Conservation (phyloP, 768 basidiomycete species). For the Dacryopinax spathularia region DNA sequence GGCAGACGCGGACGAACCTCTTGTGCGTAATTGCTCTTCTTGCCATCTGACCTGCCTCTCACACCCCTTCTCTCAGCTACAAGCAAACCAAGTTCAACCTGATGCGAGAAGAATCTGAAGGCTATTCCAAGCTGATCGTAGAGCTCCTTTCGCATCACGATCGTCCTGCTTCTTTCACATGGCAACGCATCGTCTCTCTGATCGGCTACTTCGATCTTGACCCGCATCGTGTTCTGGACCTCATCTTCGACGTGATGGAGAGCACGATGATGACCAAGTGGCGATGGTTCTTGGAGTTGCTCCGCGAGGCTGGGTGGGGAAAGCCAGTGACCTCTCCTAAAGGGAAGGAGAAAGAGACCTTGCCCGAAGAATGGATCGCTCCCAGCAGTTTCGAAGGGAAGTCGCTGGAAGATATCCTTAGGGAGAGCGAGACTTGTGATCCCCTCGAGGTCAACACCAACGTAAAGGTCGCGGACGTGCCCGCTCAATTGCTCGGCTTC, state of each 20-base stretch:
- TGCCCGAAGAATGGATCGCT: background rate
- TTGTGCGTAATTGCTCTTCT: slow-evolving; percentile 50
- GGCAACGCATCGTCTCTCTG: slow-evolving; percentile 74
- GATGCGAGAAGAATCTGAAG: slow-evolving; percentile 91
- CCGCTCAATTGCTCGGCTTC: slow-evolving; percentile 90
- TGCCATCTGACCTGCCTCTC: background rate
- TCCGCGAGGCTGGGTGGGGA: slow-evolving; percentile 53
- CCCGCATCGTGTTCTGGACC: slow-evolving; percentile 83
- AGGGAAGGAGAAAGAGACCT: slow-evolving; percentile 8
- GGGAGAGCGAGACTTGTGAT: slow-evolving; percentile 14
- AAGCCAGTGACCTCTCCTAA: slow-evolving; percentile 40
- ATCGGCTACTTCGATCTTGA: slow-evolving; percentile 95
- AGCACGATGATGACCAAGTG: slow-evolving; percentile 69
- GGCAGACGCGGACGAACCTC: slow-evolving; percentile 61
- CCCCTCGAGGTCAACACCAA: slow-evolving; percentile 17
- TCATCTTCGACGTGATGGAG: slow-evolving; percentile 83
- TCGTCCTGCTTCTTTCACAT: slow-evolving; percentile 53
- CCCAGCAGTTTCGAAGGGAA: background rate
- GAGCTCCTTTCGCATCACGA: slow-evolving; percentile 70
- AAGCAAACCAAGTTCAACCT: slow-evolving; percentile 98
- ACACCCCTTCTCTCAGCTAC: slow-evolving; percentile 40
- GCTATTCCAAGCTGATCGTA: slow-evolving; percentile 81
- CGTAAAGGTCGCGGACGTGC: slow-evolving; percentile 15
- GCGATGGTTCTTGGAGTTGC: slow-evolving; percentile 73
- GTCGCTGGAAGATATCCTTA: background rate